These are phyloP conservation scores for Leucosporidium scottii DNA, from an alignment of 768 basidiomycete genomes.

Conservation along the genomic window DNA sequence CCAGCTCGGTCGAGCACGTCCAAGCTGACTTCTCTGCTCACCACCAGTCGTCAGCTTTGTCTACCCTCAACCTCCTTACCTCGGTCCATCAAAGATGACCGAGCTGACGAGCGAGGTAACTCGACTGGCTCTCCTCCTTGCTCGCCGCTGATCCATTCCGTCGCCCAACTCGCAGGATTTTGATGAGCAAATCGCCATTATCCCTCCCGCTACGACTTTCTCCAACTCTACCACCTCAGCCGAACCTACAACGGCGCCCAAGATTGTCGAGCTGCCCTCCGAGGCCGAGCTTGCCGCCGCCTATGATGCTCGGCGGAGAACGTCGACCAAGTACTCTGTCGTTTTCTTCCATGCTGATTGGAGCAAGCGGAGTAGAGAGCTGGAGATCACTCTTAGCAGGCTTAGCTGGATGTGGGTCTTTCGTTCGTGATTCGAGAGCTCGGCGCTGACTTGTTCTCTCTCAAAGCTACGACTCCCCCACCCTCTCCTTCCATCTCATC, in stretches of 20 bases:
- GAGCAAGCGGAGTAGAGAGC: slow-evolving; percentile 1
- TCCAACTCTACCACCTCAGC: not conserved
- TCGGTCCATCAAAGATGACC: slow-evolving; percentile 1
- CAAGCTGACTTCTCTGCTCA: not conserved
- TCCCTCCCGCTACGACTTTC: slow-evolving; percentile 6
- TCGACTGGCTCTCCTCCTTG: not conserved
- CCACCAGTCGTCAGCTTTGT: slow-evolving; percentile 17
- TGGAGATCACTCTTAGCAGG: slow-evolving; percentile 16
- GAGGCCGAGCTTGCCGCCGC: not conserved
- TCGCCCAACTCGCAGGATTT: slow-evolving; percentile 6
- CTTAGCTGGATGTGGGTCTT: not conserved
- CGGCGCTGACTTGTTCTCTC: not conserved
- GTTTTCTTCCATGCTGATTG: slow-evolving; percentile 28
- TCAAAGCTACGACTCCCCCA: slow-evolving; percentile 11
- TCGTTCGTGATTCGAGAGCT: not conserved
- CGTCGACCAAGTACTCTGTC: not conserved
- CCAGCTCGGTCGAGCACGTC: not conserved
- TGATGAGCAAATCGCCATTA: slow-evolving; percentile 17
- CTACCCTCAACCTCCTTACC: slow-evolving; percentile 25
- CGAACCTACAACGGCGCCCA: not conserved
- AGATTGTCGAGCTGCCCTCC: slow-evolving; percentile 15
- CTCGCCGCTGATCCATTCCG: too few species aligned
- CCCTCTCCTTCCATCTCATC: slow-evolving; percentile 13
- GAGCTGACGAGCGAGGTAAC: slow-evolving; percentile 11
- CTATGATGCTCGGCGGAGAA: not conserved